These are phyloP conservation scores for Pichia sp. DNA, from an alignment of 1,139 yeast genomes.

Conservation along the genomic window DNA sequence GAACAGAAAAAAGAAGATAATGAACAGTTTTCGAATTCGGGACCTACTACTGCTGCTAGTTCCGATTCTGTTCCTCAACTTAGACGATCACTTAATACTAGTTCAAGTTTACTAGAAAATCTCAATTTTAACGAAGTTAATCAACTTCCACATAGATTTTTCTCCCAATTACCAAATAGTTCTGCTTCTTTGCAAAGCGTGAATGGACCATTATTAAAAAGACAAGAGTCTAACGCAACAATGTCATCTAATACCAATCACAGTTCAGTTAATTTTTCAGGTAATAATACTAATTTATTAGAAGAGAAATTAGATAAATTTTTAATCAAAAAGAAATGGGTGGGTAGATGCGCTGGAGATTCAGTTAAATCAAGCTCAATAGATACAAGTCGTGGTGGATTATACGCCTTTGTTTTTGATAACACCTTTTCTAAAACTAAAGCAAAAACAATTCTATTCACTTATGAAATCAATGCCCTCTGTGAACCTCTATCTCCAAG, in stretches of 20 bases:
- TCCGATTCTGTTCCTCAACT: no score
- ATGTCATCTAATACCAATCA: no score
- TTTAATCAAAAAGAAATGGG: slow-evolving; percentile 37
- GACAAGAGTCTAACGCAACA: not conserved
- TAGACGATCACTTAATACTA: no score
- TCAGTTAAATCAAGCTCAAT: slow-evolving; percentile 60
- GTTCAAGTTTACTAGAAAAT: slow-evolving; percentile 15
- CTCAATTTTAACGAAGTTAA: slow-evolving; percentile 26
- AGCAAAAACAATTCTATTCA: slow-evolving; percentile 73
- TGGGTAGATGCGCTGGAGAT: slow-evolving; percentile 46
- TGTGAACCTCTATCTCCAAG: no score
- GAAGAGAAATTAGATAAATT: slow-evolving; percentile 37
- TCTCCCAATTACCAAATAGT: slow-evolving; percentile 9
- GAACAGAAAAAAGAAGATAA: slow-evolving; percentile 35
- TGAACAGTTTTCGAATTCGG: no score
- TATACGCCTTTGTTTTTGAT: slow-evolving; percentile 85
- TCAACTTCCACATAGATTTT: slow-evolving; percentile 25
- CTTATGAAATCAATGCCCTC: slow-evolving; percentile 46
- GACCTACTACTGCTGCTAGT: no score
- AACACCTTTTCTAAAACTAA: slow-evolving; percentile 85
- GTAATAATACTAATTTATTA: slow-evolving; percentile 15
- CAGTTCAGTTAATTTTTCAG: not conserved
- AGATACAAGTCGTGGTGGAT: slow-evolving; percentile 51
- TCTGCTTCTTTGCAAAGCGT: not conserved
- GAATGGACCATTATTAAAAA: not conserved